Conservation (phyloP, 768 basidiomycete species). For the Amanita jacksonii region DNA sequence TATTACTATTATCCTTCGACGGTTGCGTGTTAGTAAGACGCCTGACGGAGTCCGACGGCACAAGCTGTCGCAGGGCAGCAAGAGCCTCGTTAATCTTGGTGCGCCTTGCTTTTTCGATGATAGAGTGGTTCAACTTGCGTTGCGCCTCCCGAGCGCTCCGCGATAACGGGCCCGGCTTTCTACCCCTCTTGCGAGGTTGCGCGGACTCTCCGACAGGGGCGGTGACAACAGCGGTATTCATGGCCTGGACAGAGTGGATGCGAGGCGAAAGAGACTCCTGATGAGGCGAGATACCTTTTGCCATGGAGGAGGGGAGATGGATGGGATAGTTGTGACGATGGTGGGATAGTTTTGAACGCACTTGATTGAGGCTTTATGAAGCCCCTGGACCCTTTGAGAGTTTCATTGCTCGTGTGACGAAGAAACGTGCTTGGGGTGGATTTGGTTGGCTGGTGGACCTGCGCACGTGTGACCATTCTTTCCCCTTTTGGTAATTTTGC, state of each 20-base stretch:
- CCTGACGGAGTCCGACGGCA: conserved; percentile 47
- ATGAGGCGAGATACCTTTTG: conserved; percentile 1
- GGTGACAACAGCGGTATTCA: neutral
- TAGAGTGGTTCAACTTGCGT: conserved; percentile 87
- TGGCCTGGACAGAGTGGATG: neutral
- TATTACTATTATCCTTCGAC: neutral
- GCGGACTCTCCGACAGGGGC: neutral
- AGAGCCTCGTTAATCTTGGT: conserved; percentile 96
- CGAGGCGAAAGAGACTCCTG: neutral
- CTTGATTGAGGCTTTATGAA: neutral
- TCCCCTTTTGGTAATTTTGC: neutral
- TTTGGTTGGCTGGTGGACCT: conserved; percentile 4
- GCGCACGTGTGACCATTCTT: neutral
- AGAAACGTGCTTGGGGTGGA: conserved; percentile 1
- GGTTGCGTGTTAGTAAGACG: conserved; percentile 11
- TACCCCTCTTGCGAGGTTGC: conserved; percentile 45
- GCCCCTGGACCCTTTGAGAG: neutral
- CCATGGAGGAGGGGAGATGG: neutral
- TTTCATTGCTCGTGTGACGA: conserved; percentile 6
- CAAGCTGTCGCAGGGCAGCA: conserved; percentile 63
- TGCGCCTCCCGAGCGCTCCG: conserved; percentile 76
- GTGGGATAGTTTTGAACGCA: neutral
- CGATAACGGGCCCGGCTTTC: conserved; percentile 65
- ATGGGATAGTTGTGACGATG: neutral
- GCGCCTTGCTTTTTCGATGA: conserved; percentile 88